These are phyloP conservation scores for Cornus controversa DNA, from an alignment of 148 eudicot species.

Conservation along the genomic window DNA sequence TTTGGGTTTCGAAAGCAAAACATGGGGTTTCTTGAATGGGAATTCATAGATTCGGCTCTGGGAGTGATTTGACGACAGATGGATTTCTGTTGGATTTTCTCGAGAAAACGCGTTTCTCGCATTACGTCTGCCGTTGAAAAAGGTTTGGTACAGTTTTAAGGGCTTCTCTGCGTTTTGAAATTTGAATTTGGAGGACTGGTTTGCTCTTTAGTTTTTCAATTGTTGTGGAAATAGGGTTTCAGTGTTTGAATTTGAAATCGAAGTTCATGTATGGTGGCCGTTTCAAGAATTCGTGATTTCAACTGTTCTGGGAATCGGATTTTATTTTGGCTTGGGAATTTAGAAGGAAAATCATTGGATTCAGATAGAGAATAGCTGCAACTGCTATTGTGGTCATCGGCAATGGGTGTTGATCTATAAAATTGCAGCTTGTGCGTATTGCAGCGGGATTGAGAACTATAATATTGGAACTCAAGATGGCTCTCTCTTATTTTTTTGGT, in stretches of 20 bases:
- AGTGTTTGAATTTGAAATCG: background rate
- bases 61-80: conserved; percentile 13
- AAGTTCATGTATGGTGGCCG: background rate
- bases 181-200: background rate
- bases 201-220: background rate
- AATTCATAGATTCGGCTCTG: background rate
- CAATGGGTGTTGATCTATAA: background rate
- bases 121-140: conserved; percentile 5
- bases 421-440: background rate
- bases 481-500: background rate
- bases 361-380: conserved; percentile 4
- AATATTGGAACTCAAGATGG: background rate
- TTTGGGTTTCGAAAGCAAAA: background rate
- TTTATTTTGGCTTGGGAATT: background rate
- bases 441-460: background rate
- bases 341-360: background rate
- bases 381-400: background rate
- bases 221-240: conserved; percentile 5
- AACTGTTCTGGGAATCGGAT: background rate
- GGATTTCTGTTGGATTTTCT: conserved; percentile 18
- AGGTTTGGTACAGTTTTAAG: conserved; percentile 5
- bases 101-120: conserved; percentile 16
- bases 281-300: background rate
- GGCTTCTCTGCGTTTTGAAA: background rate
- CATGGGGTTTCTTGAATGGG: conserved; percentile 18